A percentile compares a stretch with the other conserved stretches of the same genome.
phyloP scores from a whole-genome alignment of 805 yeast species.

The Nakazawaea populi region DNA sequence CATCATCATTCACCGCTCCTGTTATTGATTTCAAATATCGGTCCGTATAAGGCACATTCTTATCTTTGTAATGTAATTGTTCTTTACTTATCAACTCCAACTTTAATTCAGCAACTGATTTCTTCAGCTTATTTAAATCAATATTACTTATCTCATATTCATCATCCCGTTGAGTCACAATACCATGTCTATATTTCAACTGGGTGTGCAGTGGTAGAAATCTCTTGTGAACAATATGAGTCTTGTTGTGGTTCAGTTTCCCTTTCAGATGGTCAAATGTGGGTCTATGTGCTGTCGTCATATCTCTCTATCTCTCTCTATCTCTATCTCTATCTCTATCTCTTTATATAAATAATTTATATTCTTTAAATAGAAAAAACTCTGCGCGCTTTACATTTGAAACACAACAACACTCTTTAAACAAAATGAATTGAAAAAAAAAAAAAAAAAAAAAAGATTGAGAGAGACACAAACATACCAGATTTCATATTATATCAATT shows the following conservation, averaged over 20 bases:
- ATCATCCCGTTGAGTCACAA: conserved; percentile 40
- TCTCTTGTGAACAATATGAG: conserved; percentile 47
- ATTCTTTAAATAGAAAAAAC: neutral
- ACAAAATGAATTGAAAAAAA: too few species aligned
- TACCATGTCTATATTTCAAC: conserved; percentile 38
- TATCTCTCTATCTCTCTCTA: conserved; percentile 14
- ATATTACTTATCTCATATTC: conserved; percentile 4
- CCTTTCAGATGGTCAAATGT: conserved; percentile 63
- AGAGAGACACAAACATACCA: neutral
- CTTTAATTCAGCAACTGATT: conserved; percentile 15
- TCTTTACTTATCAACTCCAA: conserved; percentile 14
- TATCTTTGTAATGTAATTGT: neutral
- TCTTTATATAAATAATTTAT: neutral
- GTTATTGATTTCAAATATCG: neutral
- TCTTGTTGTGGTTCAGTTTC: conserved; percentile 34
- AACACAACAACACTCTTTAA: too few species aligned
- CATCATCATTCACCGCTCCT: neutral
- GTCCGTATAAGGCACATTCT: neutral
- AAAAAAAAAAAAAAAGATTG: too few species aligned
- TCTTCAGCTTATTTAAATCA: conserved; percentile 12
- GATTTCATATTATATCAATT: neutral
- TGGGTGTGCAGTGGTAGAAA: conserved; percentile 48
- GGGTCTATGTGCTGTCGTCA: conserved; percentile 70
- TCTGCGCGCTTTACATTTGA: too few species aligned
- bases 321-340: neutral